Percentiles rank a stretch among this genome's conserved stretches.
Evolutionary conservation across 176 grass and related monocot genomes (phyloP).

Genomic region (Neostapfia colusana): DNA sequence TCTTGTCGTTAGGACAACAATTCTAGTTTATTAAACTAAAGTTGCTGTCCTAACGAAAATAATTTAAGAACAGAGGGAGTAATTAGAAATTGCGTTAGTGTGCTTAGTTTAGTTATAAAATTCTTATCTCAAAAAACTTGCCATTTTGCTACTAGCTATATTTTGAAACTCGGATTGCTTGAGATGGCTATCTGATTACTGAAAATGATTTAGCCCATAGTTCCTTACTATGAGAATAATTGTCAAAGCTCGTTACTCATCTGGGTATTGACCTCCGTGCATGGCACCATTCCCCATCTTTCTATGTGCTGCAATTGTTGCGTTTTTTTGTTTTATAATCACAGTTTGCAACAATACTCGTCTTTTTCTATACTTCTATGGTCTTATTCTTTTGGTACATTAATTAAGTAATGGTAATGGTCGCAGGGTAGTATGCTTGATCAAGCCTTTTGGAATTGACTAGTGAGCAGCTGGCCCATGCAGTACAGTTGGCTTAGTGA

Average conservation of each 20-base stretch:
- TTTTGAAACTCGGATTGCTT: slow-evolving; percentile 9
- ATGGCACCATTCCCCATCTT: neutral
- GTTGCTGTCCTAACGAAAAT: too few species aligned
- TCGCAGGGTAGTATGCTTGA: slow-evolving; percentile 57
- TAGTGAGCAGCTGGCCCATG: slow-evolving; percentile 8
- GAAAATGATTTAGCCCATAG: neutral
- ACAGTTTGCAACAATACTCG: slow-evolving; percentile 14
- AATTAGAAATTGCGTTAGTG: neutral
- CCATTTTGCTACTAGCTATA: neutral
- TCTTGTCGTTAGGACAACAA: too few species aligned
- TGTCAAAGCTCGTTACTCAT: neutral
- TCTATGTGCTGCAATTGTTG: neutral
- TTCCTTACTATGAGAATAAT: neutral
- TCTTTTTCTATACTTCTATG: neutral
- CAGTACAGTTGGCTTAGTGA: slow-evolving; percentile 29
- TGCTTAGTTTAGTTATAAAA: slow-evolving; percentile 1
- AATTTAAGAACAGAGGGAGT: too few species aligned
- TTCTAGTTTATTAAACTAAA: too few species aligned
- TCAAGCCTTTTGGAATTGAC: slow-evolving; percentile 45
- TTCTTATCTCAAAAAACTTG: neutral
- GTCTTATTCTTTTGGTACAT: slow-evolving; percentile 25
- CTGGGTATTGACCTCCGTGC: neutral
- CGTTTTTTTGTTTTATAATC: neutral
- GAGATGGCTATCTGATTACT: neutral
- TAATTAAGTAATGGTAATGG: slow-evolving; percentile 53